A percentile compares a stretch with the other conserved stretches of the same genome.
These are phyloP conservation scores for Hypholoma sublateritium DNA, from an alignment of 768 basidiomycete species.

Conservation along the genomic window DNA sequence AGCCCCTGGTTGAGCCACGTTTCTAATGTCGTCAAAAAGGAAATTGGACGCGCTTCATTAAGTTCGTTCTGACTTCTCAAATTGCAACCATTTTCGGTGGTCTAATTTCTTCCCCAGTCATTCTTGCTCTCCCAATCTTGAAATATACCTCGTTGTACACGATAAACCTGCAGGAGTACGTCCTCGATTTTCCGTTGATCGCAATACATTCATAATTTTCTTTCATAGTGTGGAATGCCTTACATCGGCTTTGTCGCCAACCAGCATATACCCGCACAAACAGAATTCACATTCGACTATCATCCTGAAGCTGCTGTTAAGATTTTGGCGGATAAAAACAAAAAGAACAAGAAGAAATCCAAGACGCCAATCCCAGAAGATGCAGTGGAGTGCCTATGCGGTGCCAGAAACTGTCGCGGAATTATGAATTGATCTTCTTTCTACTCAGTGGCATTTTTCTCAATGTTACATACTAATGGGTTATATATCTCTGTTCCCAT, in stretches of 20 bases:
- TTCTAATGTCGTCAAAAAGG: conserved; percentile 35
- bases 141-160: conserved; percentile 58
- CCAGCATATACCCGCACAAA: conserved; percentile 43
- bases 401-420: conserved; percentile 12
- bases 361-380: conserved; percentile 9
- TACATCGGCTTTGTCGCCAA: conserved; percentile 61
- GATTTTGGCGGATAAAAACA: conserved; percentile 4
- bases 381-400: conserved; percentile 11
- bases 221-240: conserved; percentile 54
- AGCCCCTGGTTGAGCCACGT: neutral
- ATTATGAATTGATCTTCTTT: neutral
- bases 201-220: neutral
- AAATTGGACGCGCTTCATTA: conserved; percentile 77
- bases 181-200: neutral
- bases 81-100: neutral
- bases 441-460: too few species aligned
- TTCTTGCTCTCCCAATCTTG: conserved; percentile 62
- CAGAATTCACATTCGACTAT: conserved; percentile 68
- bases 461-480: too few species aligned
- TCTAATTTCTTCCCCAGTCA: conserved; percentile 43
- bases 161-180: conserved; percentile 59
- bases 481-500: too few species aligned
- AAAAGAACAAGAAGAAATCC: conserved; percentile 6
- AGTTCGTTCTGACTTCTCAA: conserved; percentile 39
- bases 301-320: conserved; percentile 39